Percentiles rank a stretch among this genome's conserved stretches.
Evolutionary conservation across 2,329 filamentous ascomycete genomes (phyloP).

Genomic region (Coleophoma eucalyptorum): DNA sequence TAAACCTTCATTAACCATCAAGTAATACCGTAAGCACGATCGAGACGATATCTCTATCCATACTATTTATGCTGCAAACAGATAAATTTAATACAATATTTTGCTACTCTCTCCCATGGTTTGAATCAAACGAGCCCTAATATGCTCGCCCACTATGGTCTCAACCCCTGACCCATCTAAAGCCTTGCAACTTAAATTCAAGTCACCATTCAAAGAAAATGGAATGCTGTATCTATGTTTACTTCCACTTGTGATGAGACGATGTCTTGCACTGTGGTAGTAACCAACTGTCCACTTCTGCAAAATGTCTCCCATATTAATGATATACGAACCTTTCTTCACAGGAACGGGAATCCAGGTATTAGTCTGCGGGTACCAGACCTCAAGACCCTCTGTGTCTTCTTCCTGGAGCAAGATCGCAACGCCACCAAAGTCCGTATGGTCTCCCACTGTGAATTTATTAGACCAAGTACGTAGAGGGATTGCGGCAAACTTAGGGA

Average conservation of each 20-base stretch:
- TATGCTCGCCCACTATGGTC: conserved; percentile 9
- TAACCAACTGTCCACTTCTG: conserved; percentile 40
- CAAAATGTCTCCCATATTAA: conserved; percentile 45
- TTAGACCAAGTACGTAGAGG: conserved; percentile 26
- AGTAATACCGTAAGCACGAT: too few species aligned
- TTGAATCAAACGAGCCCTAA: too few species aligned
- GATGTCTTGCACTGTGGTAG: conserved; percentile 46
- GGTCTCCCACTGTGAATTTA: conserved; percentile 35
- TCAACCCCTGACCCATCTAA: conserved; percentile 7
- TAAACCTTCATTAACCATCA: too few species aligned
- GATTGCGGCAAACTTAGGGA: conserved; percentile 7
- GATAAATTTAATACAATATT: too few species aligned
- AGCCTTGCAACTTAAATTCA: conserved; percentile 27
- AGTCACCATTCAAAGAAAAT: conserved; percentile 49
- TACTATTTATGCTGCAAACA: too few species aligned
- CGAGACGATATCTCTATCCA: too few species aligned
- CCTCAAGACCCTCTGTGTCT: conserved; percentile 42
- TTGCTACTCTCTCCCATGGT: too few species aligned
- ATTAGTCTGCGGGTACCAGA: conserved; percentile 35
- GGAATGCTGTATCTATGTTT: conserved; percentile 48
- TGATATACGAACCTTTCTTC: conserved; percentile 36
- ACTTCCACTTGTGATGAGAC: conserved; percentile 45
- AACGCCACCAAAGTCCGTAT: conserved; percentile 48
- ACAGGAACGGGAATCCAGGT: conserved; percentile 38
- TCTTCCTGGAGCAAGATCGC: conserved; percentile 47